These are phyloP conservation scores for Coniochaeta hoffmannii DNA, from an alignment of 2,329 filamentous ascomycete genomes.

Conservation along the genomic window DNA sequence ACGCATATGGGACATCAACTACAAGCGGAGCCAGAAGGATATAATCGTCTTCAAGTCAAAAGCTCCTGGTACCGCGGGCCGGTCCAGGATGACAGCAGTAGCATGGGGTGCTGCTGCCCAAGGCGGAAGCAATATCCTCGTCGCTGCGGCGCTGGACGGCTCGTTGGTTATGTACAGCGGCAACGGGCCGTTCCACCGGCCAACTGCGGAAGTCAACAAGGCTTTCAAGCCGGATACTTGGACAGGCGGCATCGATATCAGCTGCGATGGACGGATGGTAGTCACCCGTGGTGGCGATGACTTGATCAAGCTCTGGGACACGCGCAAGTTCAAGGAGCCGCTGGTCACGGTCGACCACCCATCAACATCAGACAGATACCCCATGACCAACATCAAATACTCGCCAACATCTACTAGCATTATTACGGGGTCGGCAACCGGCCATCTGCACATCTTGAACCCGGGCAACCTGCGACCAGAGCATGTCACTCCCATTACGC, in stretches of 20 bases:
- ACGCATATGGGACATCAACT: slow-evolving; percentile 94
- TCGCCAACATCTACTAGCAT: slow-evolving; percentile 77
- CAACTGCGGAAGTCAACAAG: slow-evolving; percentile 73
- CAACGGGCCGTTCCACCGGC: slow-evolving; percentile 76
- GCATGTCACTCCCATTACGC: slow-evolving; percentile 81
- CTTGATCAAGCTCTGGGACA: slow-evolving; percentile 94
- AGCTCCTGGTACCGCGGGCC: slow-evolving; percentile 77
- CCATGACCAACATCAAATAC: slow-evolving; percentile 83
- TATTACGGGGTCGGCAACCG: slow-evolving; percentile 79
- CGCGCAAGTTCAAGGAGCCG: slow-evolving; percentile 86
- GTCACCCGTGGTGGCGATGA: slow-evolving; percentile 88
- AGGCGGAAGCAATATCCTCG: slow-evolving; percentile 70
- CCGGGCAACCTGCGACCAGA: slow-evolving; percentile 83
- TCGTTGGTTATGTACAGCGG: slow-evolving; percentile 88
- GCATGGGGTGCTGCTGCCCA: slow-evolving; percentile 74
- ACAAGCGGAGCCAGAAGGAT: slow-evolving; percentile 82
- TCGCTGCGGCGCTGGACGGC: slow-evolving; percentile 80
- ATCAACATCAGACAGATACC: slow-evolving; percentile 77
- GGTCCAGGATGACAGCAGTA: slow-evolving; percentile 89
- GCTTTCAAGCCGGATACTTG: slow-evolving; percentile 80
- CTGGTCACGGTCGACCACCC: slow-evolving; percentile 71
- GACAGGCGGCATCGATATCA: slow-evolving; percentile 89
- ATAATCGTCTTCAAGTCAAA: slow-evolving; percentile 95
- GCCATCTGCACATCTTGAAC: slow-evolving; percentile 87
- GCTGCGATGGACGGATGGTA: slow-evolving; percentile 80